Conservation (phyloP, 2,329 filamentous ascomycete genomes). For the Colletotrichum viniferum region DNA sequence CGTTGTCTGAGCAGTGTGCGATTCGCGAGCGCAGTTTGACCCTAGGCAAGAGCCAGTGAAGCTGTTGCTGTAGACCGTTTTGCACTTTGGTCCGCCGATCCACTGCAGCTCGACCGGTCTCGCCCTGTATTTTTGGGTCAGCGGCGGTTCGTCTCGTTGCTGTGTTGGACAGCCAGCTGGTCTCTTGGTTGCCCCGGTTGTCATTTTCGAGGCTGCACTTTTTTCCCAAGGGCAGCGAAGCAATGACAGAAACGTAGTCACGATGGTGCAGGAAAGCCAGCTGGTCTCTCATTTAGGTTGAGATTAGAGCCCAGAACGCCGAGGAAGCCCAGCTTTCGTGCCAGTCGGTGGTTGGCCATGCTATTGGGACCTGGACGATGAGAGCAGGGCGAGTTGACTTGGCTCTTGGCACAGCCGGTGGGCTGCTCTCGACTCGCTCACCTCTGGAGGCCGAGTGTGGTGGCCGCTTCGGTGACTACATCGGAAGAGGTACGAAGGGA, state of each 20-base stretch:
- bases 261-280: neutral
- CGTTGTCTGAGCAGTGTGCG: neutral
- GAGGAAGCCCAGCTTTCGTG: slow-evolving; percentile 8
- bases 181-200: neutral
- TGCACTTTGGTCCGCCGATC: neutral
- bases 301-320: slow-evolving; percentile 24
- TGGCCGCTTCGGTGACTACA: neutral
- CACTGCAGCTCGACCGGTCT: neutral
- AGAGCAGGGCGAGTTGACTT: neutral
- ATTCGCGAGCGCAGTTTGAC: neutral
- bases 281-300: slow-evolving; percentile 2
- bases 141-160: neutral
- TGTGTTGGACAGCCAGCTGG: neutral
- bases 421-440: neutral
- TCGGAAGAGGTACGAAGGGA: neutral
- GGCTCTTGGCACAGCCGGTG: slow-evolving; percentile 10
- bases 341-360: slow-evolving; percentile 13
- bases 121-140: neutral
- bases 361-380: neutral
- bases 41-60: neutral
- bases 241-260: neutral
- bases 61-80: neutral
- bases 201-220: neutral
- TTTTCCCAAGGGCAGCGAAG: neutral
- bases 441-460: neutral